These are phyloP conservation scores for Claviceps fusiformis DNA, from an alignment of 2,329 filamentous ascomycete genomes.

Conservation along the genomic window DNA sequence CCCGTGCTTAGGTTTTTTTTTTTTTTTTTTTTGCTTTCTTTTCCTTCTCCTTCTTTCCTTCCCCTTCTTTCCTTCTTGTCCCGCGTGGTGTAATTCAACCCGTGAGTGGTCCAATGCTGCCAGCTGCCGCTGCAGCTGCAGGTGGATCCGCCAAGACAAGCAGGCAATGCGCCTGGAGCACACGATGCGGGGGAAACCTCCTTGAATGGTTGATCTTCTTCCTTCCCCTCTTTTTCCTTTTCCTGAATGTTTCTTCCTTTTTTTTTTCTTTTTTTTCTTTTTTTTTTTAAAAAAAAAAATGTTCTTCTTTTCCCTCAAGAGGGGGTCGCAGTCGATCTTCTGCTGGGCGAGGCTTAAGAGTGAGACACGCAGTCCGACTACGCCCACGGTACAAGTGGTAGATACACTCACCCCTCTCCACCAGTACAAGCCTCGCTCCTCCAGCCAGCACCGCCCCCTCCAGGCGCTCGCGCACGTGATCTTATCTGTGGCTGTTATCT, in stretches of 20 bases:
- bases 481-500: too few relatives aligned
- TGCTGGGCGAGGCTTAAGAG: background rate
- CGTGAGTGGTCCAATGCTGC: background rate
- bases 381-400: too few relatives aligned
- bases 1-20: too few relatives aligned
- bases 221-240: background rate
- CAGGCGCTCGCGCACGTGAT: too few relatives aligned
- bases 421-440: too few relatives aligned
- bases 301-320: too few relatives aligned
- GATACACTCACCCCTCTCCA: too few relatives aligned
- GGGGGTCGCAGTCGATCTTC: background rate
- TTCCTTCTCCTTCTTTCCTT: too few relatives aligned
- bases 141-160: slow-evolving; percentile 1
- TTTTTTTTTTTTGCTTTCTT: too few relatives aligned
- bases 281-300: too few relatives aligned
- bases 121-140: background rate
- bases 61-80: background rate
- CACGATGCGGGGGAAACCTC: slow-evolving; percentile 4
- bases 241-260: background rate
- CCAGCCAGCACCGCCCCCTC: too few relatives aligned
- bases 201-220: background rate
- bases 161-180: slow-evolving; percentile 1
- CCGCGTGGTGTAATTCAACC: background rate
- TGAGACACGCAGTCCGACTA: background rate
- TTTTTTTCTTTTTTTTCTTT: background rate